A percentile compares a stretch with the other conserved stretches of the same genome.
Evolutionary conservation across 192 early-diverging fungal species (phyloP).

Genomic region (Coemansia sp.): DNA sequence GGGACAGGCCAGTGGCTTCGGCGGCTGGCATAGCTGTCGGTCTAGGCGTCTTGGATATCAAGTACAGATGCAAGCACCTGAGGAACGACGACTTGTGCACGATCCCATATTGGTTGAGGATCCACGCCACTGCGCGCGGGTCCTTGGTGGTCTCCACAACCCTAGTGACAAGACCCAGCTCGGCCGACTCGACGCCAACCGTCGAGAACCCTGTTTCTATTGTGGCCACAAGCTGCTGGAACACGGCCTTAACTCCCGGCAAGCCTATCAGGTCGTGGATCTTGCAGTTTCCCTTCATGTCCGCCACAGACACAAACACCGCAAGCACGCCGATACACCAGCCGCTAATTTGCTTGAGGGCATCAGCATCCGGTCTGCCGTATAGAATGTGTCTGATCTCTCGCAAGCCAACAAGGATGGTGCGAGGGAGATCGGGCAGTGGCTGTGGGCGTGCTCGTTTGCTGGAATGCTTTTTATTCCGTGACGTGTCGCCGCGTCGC

Average conservation of each 20-base stretch:
- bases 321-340: slow-evolving; percentile 44
- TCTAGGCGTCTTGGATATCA: slow-evolving; percentile 19
- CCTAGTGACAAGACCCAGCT: slow-evolving; percentile 22
- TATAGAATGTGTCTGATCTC: slow-evolving; percentile 20
- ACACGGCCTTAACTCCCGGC: slow-evolving; percentile 29
- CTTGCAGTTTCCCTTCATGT: slow-evolving; percentile 43
- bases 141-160: slow-evolving; percentile 28
- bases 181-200: slow-evolving; percentile 14
- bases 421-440: slow-evolving; percentile 34
- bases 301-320: slow-evolving; percentile 42
- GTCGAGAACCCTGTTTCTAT: slow-evolving; percentile 23
- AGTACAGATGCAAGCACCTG: slow-evolving; percentile 34
- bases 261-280: slow-evolving; percentile 28
- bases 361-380: not conserved
- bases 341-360: slow-evolving; percentile 7
- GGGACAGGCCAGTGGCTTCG: slow-evolving; percentile 18
- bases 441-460: slow-evolving; percentile 24
- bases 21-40: slow-evolving; percentile 5
- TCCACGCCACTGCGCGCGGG: slow-evolving; percentile 36
- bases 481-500: slow-evolving; percentile 19
- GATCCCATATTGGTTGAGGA: slow-evolving; percentile 38
- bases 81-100: slow-evolving; percentile 21
- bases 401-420: slow-evolving; percentile 24
- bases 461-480: slow-evolving; percentile 15
- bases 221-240: slow-evolving; percentile 34